These are phyloP conservation scores for Sporothrix pallida DNA, from an alignment of 2,329 filamentous ascomycete genomes.

Conservation along the genomic window DNA sequence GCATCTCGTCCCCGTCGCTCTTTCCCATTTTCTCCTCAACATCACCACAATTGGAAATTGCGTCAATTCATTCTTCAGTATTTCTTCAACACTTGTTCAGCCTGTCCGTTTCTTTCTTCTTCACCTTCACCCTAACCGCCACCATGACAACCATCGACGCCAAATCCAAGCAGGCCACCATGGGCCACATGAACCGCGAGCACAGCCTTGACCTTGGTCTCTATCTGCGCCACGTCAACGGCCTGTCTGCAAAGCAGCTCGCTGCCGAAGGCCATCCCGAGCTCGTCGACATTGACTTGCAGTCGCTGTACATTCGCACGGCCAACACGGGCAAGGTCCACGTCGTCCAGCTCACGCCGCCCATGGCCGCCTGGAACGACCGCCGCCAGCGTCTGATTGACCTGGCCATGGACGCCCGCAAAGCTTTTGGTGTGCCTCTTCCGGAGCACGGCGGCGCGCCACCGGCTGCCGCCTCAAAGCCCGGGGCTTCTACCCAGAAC, in stretches of 20 bases:
- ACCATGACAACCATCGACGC: conserved; percentile 36
- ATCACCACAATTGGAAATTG: not conserved
- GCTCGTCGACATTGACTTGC: conserved; percentile 69
- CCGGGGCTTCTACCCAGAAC: conserved; percentile 43
- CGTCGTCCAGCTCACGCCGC: conserved; percentile 69
- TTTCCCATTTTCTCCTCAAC: not conserved
- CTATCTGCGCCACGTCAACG: conserved; percentile 76
- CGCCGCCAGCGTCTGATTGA: conserved; percentile 72
- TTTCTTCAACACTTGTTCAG: not conserved
- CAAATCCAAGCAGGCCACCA: conserved; percentile 50
- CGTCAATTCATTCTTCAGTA: not conserved
- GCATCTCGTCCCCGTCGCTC: not conserved
- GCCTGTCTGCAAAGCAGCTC: conserved; percentile 53
- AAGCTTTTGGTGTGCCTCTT: conserved; percentile 63
- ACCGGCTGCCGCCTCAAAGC: conserved; percentile 51
- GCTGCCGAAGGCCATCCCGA: conserved; percentile 50
- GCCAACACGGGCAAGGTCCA: conserved; percentile 52
- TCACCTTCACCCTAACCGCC: not conserved
- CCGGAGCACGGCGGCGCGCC: conserved; percentile 47
- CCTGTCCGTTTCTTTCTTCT: not conserved
- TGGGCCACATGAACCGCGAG: conserved; percentile 86
- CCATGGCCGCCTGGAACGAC: conserved; percentile 71
- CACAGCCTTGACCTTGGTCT: conserved; percentile 75
- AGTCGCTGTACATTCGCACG: conserved; percentile 65
- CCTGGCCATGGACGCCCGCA: conserved; percentile 66